Conservation (phyloP, 1,139 yeast species). For the Hemisphaericaspora xylofermentans region DNA sequence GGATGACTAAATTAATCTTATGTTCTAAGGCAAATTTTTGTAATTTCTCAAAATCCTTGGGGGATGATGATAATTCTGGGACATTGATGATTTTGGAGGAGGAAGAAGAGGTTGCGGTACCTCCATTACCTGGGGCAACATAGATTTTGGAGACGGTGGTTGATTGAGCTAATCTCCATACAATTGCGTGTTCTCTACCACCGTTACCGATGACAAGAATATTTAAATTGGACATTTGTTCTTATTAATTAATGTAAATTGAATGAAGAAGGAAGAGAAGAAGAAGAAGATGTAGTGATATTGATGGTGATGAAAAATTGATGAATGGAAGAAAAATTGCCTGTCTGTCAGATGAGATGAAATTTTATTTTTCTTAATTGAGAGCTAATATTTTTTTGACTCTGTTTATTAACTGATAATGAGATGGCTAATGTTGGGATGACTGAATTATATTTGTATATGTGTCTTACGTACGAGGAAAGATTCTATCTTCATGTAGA, state of each 20-base stretch:
- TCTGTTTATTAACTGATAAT: no score
- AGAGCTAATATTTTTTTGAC: no score
- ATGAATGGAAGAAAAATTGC: constrained; percentile 1
- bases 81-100: constrained; percentile 64
- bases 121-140: constrained; percentile 98
- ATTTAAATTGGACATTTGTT: constrained; percentile 40
- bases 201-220: constrained; percentile 93
- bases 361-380: no score
- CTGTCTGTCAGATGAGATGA: constrained; percentile 3
- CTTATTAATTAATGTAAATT: background rate
- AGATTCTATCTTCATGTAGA: no score
- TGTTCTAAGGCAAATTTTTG: constrained; percentile 71
- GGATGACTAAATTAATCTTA: constrained; percentile 73
- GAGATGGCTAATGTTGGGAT: no score
- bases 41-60: constrained; percentile 57
- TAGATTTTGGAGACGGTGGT: constrained; percentile 66
- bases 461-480: no score
- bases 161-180: constrained; percentile 88
- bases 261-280: background rate
- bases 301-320: no score
- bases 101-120: constrained; percentile 53
- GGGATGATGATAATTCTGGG: constrained; percentile 59
- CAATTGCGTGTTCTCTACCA: constrained; percentile 97
- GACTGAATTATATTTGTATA: no score
- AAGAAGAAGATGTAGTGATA: background rate